phyloP scores from a whole-genome alignment of 331 rosid species.

The Malus hybrid region DNA sequence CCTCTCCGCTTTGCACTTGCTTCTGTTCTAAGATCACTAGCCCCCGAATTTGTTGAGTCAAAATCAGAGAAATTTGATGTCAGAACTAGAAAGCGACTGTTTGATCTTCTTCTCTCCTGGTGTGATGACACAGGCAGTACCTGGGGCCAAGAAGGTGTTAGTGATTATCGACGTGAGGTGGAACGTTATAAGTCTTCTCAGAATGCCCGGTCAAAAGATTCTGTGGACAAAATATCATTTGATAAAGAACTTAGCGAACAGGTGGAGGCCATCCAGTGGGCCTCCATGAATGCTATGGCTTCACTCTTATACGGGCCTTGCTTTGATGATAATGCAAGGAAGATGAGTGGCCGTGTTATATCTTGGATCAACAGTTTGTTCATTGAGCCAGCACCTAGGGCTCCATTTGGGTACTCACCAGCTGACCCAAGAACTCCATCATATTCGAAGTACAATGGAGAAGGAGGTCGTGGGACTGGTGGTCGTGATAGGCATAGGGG shows the following conservation, averaged over 20 bases:
- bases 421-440: slow-evolving; percentile 99
- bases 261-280: slow-evolving; percentile 99
- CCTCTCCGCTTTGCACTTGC: slow-evolving; percentile 97
- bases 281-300: slow-evolving; percentile 96
- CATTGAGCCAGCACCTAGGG: slow-evolving; percentile 87
- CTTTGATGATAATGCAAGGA: slow-evolving; percentile 98
- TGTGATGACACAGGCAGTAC: slow-evolving; percentile 77
- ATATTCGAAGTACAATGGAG: slow-evolving; percentile 71
- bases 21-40: slow-evolving; percentile 87
- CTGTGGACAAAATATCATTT: slow-evolving; percentile 89
- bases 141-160: slow-evolving; percentile 81
- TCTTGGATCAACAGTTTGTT: slow-evolving; percentile 96
- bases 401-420: slow-evolving; percentile 97
- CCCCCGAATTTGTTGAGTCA: slow-evolving; percentile 97
- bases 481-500: slow-evolving; percentile 97
- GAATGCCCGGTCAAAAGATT: slow-evolving; percentile 91
- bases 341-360: slow-evolving; percentile 97
- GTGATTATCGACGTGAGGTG: slow-evolving; percentile 93
- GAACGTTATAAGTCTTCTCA: slow-evolving; percentile 99
- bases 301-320: slow-evolving; percentile 96
- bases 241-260: slow-evolving; percentile 97
- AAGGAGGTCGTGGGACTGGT: slow-evolving; percentile 70
- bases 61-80: slow-evolving; percentile 88
- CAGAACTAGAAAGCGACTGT: slow-evolving; percentile 84
- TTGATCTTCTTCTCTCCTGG: slow-evolving; percentile 95